A percentile compares a stretch with the other conserved stretches of the same genome.
phyloP scores from a whole-genome alignment of 73 alveolate genomes.

The Stentor roeselii region DNA sequence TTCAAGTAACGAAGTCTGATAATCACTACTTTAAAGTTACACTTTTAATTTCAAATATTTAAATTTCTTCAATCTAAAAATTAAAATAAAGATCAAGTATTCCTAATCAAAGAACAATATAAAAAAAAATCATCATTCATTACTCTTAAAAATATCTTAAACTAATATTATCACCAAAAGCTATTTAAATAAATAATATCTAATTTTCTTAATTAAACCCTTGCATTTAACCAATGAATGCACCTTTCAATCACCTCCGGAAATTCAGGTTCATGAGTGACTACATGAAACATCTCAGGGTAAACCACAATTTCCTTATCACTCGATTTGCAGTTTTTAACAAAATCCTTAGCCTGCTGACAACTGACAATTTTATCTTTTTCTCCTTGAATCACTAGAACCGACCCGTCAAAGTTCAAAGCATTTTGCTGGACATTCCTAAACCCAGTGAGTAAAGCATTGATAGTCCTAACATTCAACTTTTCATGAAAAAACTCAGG shows the following conservation, averaged over 20 bases:
- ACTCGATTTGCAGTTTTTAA: background rate
- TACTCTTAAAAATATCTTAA: too few species aligned
- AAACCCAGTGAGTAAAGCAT: background rate
- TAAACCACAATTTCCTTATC: background rate
- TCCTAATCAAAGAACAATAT: too few species aligned
- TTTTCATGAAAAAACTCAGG: background rate
- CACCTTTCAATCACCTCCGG: background rate
- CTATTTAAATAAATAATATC: too few species aligned
- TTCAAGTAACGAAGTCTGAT: too few species aligned
- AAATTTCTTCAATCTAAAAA: too few species aligned
- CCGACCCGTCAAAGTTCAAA: background rate
- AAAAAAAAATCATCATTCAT: too few species aligned
- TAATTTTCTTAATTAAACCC: too few species aligned
- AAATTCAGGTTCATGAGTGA: constrained; percentile 2
- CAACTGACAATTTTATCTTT: background rate
- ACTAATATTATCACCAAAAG: too few species aligned
- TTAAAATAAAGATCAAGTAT: too few species aligned
- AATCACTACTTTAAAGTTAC: too few species aligned
- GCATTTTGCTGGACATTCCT: background rate
- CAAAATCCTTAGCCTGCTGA: background rate
- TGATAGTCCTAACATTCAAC: background rate
- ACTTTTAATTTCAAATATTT: too few species aligned
- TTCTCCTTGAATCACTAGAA: constrained; percentile 14
- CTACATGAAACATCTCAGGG: background rate
- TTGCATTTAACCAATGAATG: background rate